Base-by-base conservation (phyloP, 495 filamentous ascomycete genomes). In the Pseudomonodictys pantanalensis region DNA sequence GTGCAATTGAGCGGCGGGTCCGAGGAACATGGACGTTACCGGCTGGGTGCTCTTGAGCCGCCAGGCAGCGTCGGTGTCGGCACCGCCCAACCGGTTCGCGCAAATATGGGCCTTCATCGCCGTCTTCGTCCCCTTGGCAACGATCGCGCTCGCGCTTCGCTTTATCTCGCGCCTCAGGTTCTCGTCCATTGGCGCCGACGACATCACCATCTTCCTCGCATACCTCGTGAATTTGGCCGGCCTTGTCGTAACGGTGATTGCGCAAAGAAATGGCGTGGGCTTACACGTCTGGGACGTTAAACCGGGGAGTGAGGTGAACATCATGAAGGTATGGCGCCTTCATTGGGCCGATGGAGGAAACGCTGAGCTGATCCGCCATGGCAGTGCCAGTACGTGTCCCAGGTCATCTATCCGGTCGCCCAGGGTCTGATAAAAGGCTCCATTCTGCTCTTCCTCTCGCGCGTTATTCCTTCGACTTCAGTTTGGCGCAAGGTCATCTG, bases 391-490 rank as follows among this genome's bases (percentile, higher is more conserved):
- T 49, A 25, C 25, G 9, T 24, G 4, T 49, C 45, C 5, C 45
- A 49, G 28, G 11, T 49, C 20, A 9, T 49, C 9, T 49, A 49
- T 29, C 45, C 45, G 18, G 45, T 24, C 18, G 15, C 9, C 23
- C 45, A 24, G 28, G 45, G 45, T 9, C 28, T 49, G 18, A 29
- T 20, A 11, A 49, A 49, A 29, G 18, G 23, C 10, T 11, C 9
- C 23, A 49, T 49, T 28, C 45, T 49, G 11, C 10, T 49, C 5
- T 49, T 49, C 25, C 45, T 49, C 23, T 49, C 45, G 11, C 45
- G 45, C 8, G 45, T 49, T 9, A 28, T 49, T 25, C 45, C 45
- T 8, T 24, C 20, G 11, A 49, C 45, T 10, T 11, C 9, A 7
- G 18, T 8, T 6, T 49, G 45, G 45, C 23, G 28, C 9, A 49